Conservation (phyloP, 1,284 basidiomycete genomes). For the Trichosporon sp. region DNA sequence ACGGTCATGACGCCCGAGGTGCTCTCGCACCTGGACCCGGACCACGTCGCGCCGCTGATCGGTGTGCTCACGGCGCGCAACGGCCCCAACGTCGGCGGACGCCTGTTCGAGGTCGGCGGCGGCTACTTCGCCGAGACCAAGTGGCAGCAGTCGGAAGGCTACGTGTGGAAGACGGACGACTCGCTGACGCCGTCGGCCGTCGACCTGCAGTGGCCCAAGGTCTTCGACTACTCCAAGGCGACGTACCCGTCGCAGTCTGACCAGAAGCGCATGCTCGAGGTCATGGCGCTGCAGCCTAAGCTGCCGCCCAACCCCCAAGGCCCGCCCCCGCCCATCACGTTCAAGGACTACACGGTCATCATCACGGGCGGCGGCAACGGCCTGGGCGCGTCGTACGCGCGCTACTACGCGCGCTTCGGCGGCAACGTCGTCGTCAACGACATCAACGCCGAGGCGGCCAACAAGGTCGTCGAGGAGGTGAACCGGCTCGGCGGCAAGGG, state of each 20-base stretch:
- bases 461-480: constrained; percentile 81
- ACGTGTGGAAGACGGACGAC: constrained; percentile 80
- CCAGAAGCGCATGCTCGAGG: constrained; percentile 61
- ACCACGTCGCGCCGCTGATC: constrained; percentile 90
- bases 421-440: constrained; percentile 98
- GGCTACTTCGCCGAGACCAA: constrained; percentile 88
- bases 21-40: constrained; percentile 86
- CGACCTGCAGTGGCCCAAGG: constrained; percentile 72
- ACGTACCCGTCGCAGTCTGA: constrained; percentile 67
- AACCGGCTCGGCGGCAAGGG: constrained; percentile 85
- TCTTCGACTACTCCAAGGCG: constrained; percentile 51
- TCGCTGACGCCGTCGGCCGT: constrained; percentile 95
- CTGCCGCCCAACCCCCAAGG: constrained; percentile 20
- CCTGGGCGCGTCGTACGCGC: constrained; percentile 85
- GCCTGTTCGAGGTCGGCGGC: constrained; percentile 89
- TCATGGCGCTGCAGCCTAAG: constrained; percentile 13
- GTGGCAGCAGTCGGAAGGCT: constrained; percentile 83
- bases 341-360: constrained; percentile 85
- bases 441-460: constrained; percentile 78
- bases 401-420: constrained; percentile 84
- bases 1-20: constrained; percentile 95
- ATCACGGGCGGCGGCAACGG: constrained; percentile 92
- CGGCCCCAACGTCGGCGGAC: constrained; percentile 74
- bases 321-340: constrained; percentile 63
- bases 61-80: constrained; percentile 56